Evolutionary conservation across 352 stramenopile species (phyloP), one percentile per base, ranked within the genome.

Genomic region (Phytophthora sp.): DNA sequence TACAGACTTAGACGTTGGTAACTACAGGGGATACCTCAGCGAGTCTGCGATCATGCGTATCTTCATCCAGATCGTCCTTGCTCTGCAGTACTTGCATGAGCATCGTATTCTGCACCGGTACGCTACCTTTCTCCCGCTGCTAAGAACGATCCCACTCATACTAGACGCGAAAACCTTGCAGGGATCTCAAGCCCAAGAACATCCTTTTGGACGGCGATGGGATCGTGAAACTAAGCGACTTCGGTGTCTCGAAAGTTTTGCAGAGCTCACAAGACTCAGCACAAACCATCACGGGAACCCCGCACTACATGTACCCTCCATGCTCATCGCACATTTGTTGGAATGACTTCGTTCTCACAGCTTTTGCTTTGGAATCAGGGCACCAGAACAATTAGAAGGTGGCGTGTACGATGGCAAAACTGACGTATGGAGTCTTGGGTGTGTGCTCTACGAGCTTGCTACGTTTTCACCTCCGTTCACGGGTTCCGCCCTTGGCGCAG

Each of bases 351-450:
- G 12, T 27, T 30, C n/a, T 62, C 41, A 64, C 11, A 4, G n/a
- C n/a, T 41, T 24, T 4, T 31, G 9, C 7, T 9, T 26, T 37
- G 13, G 15, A 4, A 3, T 27, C 34, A 92, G 82, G 74, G 78
- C 82, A 0, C 89, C 88, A 4, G 89, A 97, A 54, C 60, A 95
- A 6, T 76, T 91, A 41, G 67, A 88, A 44, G 87, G 82, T n/a
- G 44, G 49, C 1, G 32, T 65, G 3, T 96, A 97, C 56, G 67
- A 87, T 30, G 32, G 41, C 21, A 92, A 92, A 63, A 89, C 77
- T 48, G 89, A 97, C 52, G 64, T 96, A 0, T 96, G 89, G 88
- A 88, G 82, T 30, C 67, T 97, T 17, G 89, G 88, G 1, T 97
- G 89, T 38, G 64, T 97, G 11, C 38, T 96, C n/a, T 88, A 92